Base-by-base conservation (phyloP, 805 yeast genomes). In the Jamesozyma rosinii region DNA sequence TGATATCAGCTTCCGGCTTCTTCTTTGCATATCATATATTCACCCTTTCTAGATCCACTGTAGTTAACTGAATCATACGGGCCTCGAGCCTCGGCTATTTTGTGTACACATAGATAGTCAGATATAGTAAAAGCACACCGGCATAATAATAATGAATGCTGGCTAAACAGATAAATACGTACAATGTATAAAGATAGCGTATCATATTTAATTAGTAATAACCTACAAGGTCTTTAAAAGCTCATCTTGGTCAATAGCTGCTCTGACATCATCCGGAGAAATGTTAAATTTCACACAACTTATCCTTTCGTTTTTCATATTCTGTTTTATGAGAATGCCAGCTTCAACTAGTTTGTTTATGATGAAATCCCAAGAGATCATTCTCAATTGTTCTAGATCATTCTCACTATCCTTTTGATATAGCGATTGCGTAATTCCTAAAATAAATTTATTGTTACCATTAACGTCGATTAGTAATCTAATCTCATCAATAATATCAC, bases 401-500 rank as follows among this genome's bases (percentile, higher is more conserved):
- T 30, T 35, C 3, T 40, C 34, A n/a, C 60, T 60, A 33, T 64
- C 65, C 14, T 65, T 51, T 27, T 68, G 58, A 21, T 63, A 65
- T 24, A 61, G 45, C 15, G 61, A 55, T 10, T 63, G 54, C 19
- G 61, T 55, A n/a, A 65, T 62, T 3, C 59, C 66, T 32, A 54
- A 38, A 10, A 59, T 46, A 46, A 51, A 52, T 40, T 55, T 48
- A 29, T 62, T 41, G 49, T 52, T 54, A 38, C 60, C 55, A 37
- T 68, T 70, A 9, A 73, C 54, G 47, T 74, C 65, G 14, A 74
- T 66, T 4, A 79, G 60, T 35, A 74, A 74, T 44, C 73, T 75
- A 57, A 83, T 70, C 55, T 88, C 95, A 57, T 86, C 95, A 21
- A 85, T 69, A 1, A 89, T 69, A 49, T 84, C 92, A 20, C 90